These are phyloP conservation scores for Endothia cerciana DNA, from an alignment of 2,329 filamentous ascomycete species.

Conservation along the genomic window DNA sequence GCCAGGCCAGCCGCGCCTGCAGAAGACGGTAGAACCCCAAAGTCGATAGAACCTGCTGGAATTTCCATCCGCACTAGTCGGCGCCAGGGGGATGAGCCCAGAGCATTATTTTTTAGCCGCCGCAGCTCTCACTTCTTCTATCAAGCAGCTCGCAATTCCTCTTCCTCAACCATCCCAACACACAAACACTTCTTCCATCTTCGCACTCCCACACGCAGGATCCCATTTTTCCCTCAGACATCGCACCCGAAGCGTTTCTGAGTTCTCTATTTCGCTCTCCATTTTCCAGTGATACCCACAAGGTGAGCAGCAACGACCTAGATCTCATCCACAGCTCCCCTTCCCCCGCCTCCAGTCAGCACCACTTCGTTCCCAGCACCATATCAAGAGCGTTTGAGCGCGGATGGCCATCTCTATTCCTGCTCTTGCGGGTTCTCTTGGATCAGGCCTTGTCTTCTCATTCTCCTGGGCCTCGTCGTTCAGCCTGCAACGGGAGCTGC, in stretches of 20 bases:
- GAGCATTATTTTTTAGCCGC: slow-evolving; percentile 29
- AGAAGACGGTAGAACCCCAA: slow-evolving; percentile 23
- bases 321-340: slow-evolving; percentile 4
- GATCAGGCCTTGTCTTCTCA: neutral
- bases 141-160: slow-evolving; percentile 13
- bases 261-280: slow-evolving; percentile 25
- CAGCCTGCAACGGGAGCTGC: neutral
- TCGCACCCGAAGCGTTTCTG: slow-evolving; percentile 22
- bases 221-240: slow-evolving; percentile 20
- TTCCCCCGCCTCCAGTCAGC: slow-evolving; percentile 1
- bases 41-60: slow-evolving; percentile 29
- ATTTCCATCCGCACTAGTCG: slow-evolving; percentile 25
- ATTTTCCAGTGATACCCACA: slow-evolving; percentile 30
- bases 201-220: slow-evolving; percentile 16
- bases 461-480: neutral
- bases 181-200: slow-evolving; percentile 11
- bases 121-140: slow-evolving; percentile 22
- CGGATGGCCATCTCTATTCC: neutral
- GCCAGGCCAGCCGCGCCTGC: slow-evolving; percentile 4
- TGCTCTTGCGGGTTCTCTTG: neutral
- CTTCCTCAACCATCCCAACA: slow-evolving; percentile 10
- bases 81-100: slow-evolving; percentile 19
- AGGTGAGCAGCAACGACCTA: slow-evolving; percentile 23
- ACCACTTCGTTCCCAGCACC: too few species aligned
- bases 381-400: neutral